Evolutionary conservation across 202 grass and related monocot genomes (phyloP).

Genomic region (Dendrocalamus latiflorus): DNA sequence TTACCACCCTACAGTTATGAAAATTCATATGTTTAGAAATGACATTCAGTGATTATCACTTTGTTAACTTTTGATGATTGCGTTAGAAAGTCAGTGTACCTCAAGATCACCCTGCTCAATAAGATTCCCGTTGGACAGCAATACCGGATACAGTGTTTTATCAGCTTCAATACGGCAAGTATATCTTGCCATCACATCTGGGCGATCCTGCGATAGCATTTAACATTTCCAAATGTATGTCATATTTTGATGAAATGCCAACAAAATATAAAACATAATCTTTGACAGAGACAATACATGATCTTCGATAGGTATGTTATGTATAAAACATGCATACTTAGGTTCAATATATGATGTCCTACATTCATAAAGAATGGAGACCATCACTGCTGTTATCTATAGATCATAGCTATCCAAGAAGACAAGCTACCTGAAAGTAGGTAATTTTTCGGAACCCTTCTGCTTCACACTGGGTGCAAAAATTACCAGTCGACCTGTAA

Average conservation of each 20-base stretch:
- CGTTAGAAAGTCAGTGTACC: slow-evolving; percentile 38
- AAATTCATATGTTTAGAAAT: background rate
- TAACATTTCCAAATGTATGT: slow-evolving; percentile 17
- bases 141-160: slow-evolving; percentile 81
- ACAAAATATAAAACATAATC: background rate
- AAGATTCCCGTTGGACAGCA: slow-evolving; percentile 97
- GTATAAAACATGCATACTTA: slow-evolving; percentile 6
- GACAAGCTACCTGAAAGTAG: slow-evolving; percentile 76
- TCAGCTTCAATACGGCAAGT: slow-evolving; percentile 92
- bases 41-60: background rate
- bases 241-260: background rate
- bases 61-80: slow-evolving; percentile 7
- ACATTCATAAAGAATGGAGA: slow-evolving; percentile 7
- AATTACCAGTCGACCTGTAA: slow-evolving; percentile 87
- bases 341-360: background rate
- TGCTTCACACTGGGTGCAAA: slow-evolving; percentile 97
- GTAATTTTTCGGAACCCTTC: slow-evolving; percentile 99
- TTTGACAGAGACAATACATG: slow-evolving; percentile 1
- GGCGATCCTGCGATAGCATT: slow-evolving; percentile 67
- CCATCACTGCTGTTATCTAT: background rate
- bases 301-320: background rate
- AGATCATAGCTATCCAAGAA: background rate
- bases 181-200: slow-evolving; percentile 94
- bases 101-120: slow-evolving; percentile 77
- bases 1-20: slow-evolving; percentile 58